phyloP scores from a whole-genome alignment of 306 rosid species.

The Elaeagnus macrophylla region DNA sequence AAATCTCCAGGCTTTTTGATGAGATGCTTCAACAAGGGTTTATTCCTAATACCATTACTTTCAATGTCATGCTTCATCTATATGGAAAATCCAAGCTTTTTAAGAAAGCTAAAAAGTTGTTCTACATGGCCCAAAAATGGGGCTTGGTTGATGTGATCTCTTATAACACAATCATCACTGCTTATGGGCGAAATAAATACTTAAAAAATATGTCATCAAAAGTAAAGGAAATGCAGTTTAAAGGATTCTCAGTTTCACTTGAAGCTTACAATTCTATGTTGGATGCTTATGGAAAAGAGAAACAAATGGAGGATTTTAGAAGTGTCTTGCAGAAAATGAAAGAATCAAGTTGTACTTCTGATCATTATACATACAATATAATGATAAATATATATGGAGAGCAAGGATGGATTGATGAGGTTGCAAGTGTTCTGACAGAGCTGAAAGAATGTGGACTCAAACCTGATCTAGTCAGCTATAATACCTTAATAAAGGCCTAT shows the following conservation, averaged over 20 bases:
- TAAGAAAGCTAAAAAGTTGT: conserved; percentile 56
- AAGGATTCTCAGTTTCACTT: conserved; percentile 80
- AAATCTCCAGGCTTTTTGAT: conserved; percentile 69
- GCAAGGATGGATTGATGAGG: conserved; percentile 83
- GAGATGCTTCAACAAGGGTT: conserved; percentile 73
- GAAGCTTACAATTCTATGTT: conserved; percentile 84
- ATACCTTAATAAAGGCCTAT: conserved; percentile 80
- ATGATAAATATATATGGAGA: conserved; percentile 84
- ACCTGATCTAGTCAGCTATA: conserved; percentile 82
- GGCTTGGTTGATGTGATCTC: conserved; percentile 69
- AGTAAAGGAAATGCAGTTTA: conserved; percentile 56
- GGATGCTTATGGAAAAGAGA: conserved; percentile 83
- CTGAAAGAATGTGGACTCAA: conserved; percentile 57
- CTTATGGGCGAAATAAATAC: conserved; percentile 63
- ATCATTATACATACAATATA: conserved; percentile 77
- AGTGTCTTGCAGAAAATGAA: conserved; percentile 61
- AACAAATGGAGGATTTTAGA: conserved; percentile 62
- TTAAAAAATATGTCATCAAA: conserved; percentile 60
- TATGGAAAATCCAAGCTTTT: conserved; percentile 81
- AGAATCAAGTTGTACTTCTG: conserved; percentile 47
- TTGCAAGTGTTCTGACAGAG: conserved; percentile 47
- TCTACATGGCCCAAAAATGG: conserved; percentile 64
- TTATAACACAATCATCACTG: conserved; percentile 76
- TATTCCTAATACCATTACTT: conserved; percentile 53
- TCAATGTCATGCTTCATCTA: conserved; percentile 67